Evolutionary conservation across 1,139 yeast species (phyloP), one percentile per base, ranked within the genome.

Genomic region (Suhomyces terraborum): DNA sequence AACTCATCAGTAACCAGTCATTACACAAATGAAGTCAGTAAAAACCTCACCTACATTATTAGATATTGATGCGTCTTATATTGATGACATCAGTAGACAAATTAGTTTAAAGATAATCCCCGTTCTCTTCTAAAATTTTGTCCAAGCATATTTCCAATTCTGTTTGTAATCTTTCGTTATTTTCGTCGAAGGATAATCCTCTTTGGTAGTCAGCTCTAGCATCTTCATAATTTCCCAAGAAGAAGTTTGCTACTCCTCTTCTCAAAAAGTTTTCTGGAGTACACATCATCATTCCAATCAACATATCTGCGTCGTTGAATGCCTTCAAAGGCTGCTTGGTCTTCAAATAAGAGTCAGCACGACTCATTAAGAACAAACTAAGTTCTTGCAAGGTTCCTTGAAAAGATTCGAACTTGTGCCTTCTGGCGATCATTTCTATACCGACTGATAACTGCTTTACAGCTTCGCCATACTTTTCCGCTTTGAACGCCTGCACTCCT

Each of bases 321-420:
- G 96, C 98, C 39, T 82, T 83, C 34, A 84, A 64, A 67, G 79
- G 86, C 44, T 80, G 69, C 40, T 79, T 75, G 43, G 76, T 69
- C 54, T 84, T 76, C 59, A 89, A 71, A 54, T 84, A 78, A 0
- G 95, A 87, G 56, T 91, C 98, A 17, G 95, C 82, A 50, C 97
- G 76, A 42, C 88, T 84, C 69, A 82, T 84, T 43, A 91, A 65
- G 56, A 88, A 77, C 54, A 79, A 73, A 36, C 83, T 75, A 42
- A 87, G 66, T 59, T 93, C 98, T 55, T 85, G 91, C 42, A 89
- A 65, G 27, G 91, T 84, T 31, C 83, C 77, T 50, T 80, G 89
- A 55, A 89, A 86, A 8, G 91, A 73, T 61, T 93, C 98, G 76
- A 91, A 89, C 54, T 87, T 83, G 24, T 89, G 82, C 61, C 98